Evolutionary conservation across 805 yeast genomes (phyloP).

Genomic region (Priceomyces haplophilus): DNA sequence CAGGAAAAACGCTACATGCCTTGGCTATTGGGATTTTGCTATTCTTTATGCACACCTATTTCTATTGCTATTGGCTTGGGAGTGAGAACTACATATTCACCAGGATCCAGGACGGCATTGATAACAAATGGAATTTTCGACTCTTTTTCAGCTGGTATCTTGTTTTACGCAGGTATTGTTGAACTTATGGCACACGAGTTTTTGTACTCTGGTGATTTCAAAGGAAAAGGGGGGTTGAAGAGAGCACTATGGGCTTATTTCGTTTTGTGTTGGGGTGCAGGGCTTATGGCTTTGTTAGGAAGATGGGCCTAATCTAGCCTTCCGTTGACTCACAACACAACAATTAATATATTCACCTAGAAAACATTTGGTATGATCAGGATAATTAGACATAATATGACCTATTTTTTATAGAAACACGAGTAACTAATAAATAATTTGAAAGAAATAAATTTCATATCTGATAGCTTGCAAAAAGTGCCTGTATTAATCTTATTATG

Average conservation of each 20-base stretch:
- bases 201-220: constrained; percentile 58
- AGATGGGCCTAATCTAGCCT: constrained; percentile 54
- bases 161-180: constrained; percentile 30
- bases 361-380: too few species aligned
- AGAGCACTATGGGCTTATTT: constrained; percentile 51
- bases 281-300: constrained; percentile 73
- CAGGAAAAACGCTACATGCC: constrained; percentile 16
- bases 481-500: too few species aligned
- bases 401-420: too few species aligned
- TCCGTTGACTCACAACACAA: too few species aligned
- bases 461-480: too few species aligned
- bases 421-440: too few species aligned
- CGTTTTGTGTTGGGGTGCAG: constrained; percentile 64
- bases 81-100: constrained; percentile 22
- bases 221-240: constrained; percentile 52
- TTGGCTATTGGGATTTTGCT: constrained; percentile 19
- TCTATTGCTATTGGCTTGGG: constrained; percentile 35
- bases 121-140: constrained; percentile 33
- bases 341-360: too few species aligned
- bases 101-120: constrained; percentile 26
- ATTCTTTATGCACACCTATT: constrained; percentile 25
- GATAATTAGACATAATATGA: too few species aligned
- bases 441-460: too few species aligned
- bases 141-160: constrained; percentile 32
- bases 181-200: constrained; percentile 36